Evolutionary conservation across 2,329 filamentous ascomycete species (phyloP).

Genomic region (Fonsecaea pugnacius): DNA sequence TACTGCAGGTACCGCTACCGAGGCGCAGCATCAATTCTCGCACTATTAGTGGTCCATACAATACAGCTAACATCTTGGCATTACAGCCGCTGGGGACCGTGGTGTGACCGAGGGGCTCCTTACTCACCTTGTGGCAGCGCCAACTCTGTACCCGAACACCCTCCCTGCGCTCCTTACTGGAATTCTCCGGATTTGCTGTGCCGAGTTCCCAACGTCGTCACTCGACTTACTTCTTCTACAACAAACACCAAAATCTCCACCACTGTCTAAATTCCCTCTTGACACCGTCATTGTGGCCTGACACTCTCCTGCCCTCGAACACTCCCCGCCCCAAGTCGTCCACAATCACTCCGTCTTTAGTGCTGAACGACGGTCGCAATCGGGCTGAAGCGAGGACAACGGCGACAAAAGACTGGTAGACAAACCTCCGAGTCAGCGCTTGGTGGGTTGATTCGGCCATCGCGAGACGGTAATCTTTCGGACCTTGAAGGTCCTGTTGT

Average conservation of each 20-base stretch:
- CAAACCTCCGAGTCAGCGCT: slow-evolving; percentile 67
- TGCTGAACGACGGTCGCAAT: slow-evolving; percentile 44
- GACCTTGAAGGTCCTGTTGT: neutral
- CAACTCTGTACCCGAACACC: neutral
- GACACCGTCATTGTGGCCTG: slow-evolving; percentile 31
- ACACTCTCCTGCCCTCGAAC: slow-evolving; percentile 26
- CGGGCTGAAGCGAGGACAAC: slow-evolving; percentile 88
- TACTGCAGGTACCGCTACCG: slow-evolving; percentile 22
- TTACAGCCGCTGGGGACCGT: slow-evolving; percentile 26
- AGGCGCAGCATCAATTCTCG: neutral
- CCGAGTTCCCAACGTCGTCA: slow-evolving; percentile 23
- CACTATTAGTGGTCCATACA: slow-evolving; percentile 4
- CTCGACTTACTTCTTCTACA: slow-evolving; percentile 26
- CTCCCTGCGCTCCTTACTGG: neutral
- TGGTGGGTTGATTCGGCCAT: slow-evolving; percentile 1
- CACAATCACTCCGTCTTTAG: slow-evolving; percentile 3
- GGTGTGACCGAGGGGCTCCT: slow-evolving; percentile 27
- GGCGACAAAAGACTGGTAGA: slow-evolving; percentile 88
- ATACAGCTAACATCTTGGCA: slow-evolving; percentile 14
- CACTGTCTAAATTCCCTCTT: slow-evolving; percentile 24
- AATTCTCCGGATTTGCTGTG: slow-evolving; percentile 13
- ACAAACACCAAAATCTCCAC: slow-evolving; percentile 7
- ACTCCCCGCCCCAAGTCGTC: slow-evolving; percentile 14
- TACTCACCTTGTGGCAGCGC: slow-evolving; percentile 14
- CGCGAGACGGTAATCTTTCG: slow-evolving; percentile 12